Conservation (phyloP, 1,139 yeast genomes). For the Pichia sp. region DNA sequence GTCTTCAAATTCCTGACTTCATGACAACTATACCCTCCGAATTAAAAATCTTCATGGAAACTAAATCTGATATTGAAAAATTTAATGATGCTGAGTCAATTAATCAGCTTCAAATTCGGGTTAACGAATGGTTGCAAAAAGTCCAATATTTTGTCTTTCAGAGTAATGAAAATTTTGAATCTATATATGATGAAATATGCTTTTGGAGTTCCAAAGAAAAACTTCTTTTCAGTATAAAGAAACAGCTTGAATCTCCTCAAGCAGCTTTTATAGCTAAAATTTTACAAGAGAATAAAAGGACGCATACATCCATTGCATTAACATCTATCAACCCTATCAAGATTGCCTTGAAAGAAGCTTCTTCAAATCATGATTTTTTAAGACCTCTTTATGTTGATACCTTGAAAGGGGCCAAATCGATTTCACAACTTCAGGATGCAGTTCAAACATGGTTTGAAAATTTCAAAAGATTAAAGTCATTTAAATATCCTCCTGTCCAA, state of each 20-base stretch:
- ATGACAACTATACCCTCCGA: constrained; percentile 45
- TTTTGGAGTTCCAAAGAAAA: constrained; percentile 76
- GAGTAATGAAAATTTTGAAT: constrained; percentile 49
- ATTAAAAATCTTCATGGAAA: constrained; percentile 27
- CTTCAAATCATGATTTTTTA: constrained; percentile 53
- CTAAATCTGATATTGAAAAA: constrained; percentile 27
- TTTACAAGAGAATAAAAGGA: constrained; percentile 65
- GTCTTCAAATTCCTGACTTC: constrained; percentile 63
- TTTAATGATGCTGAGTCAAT: constrained; percentile 48
- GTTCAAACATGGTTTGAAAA: constrained; percentile 45
- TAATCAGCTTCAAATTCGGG: constrained; percentile 59
- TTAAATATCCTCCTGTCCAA: constrained; percentile 58
- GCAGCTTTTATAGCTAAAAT: constrained; percentile 55
- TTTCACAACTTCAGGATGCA: constrained; percentile 37
- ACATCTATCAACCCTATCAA: constrained; percentile 64
- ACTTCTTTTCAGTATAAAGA: constrained; percentile 49
- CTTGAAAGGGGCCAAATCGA: constrained; percentile 42
- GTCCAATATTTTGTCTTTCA: constrained; percentile 53
- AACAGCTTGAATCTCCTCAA: constrained; percentile 50
- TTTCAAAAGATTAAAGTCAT: constrained; percentile 53
- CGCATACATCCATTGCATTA: constrained; percentile 70
- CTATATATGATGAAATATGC: constrained; percentile 61
- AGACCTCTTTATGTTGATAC: constrained; percentile 64
- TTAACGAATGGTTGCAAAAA: constrained; percentile 66
- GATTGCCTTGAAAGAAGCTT: constrained; percentile 47